Conservation (phyloP, 495 filamentous ascomycete species). For the Ramalina peruviana region DNA sequence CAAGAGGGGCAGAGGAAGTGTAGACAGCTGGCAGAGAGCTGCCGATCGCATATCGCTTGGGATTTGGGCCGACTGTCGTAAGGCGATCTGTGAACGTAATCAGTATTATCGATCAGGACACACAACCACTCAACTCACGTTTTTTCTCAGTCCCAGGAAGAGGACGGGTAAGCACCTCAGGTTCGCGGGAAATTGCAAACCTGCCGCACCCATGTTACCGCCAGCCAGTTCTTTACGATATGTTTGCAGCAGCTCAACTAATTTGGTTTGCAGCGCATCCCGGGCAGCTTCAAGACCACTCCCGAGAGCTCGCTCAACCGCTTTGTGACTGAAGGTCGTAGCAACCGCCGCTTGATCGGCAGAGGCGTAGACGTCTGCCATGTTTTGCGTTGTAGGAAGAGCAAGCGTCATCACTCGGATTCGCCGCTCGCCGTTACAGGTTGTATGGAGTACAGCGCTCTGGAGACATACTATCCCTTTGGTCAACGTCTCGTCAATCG, state of each 20-base stretch:
- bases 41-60: conserved; percentile 91
- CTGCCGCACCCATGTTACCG: conserved; percentile 84
- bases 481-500: conserved; percentile 87
- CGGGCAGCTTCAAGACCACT: conserved; percentile 81
- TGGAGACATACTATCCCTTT: conserved; percentile 93
- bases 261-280: conserved; percentile 77
- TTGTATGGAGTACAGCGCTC: conserved; percentile 93
- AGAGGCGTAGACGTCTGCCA: conserved; percentile 86
- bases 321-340: conserved; percentile 93
- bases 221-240: conserved; percentile 95
- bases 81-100: conserved; percentile 49
- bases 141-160: conserved; percentile 90
- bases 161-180: conserved; percentile 74
- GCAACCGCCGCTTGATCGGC: conserved; percentile 89
- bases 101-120: conserved; percentile 12
- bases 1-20: conserved; percentile 76
- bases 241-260: conserved; percentile 84
- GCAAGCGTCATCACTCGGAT: conserved; percentile 91
- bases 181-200: conserved; percentile 88
- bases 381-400: conserved; percentile 76
- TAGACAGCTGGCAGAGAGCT: conserved; percentile 83
- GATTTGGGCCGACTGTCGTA: conserved; percentile 91
- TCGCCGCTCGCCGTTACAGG: conserved; percentile 88
- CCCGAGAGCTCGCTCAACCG: conserved; percentile 76
- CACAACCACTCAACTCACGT: conserved; percentile 37